Evolutionary conservation across 2,329 filamentous ascomycete genomes (phyloP), one percentile per base, ranked within the genome.

Genomic region (Exophiala spinifera): DNA sequence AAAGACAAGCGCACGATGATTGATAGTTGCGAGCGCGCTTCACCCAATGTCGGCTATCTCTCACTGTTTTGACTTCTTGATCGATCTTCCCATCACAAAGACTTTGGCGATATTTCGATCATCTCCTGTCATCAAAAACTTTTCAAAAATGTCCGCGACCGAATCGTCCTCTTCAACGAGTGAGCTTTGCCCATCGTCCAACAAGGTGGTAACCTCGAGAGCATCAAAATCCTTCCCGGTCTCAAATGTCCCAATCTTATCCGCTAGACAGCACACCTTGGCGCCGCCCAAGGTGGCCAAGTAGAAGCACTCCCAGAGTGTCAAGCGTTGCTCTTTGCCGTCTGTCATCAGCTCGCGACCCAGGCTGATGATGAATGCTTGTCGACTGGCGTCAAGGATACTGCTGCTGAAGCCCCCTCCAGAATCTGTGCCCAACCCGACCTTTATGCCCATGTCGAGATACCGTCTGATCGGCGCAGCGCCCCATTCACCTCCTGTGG

Each of bases 51-150:
- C 28, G 28, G 3, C 7, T 11, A 31, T 31, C 10, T 5, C 28
- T 31, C 11, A 39, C 11, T n/a, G 8, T 15, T n/a, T 28, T 33
- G 23, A 46, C 10, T 20, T 48, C 48, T 50, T 50, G 25, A 50
- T 8, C 65, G 2, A 49, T 34, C 69, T 66, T 1, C 82, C 82
- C 3, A 67, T 63, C 0, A 85, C 79, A 67, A 74, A 85, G 0
- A 85, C 83, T 20, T 72, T 64, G 0, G 65, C 63, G 48, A 85
- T 81, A 60, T 85, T 85, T 4, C 83, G 72, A 62, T 86, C 83
- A 64, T 86, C 83, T 0, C 81, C 83, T 1, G 82, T 85, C 81
- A 85, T 84, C 33, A 85, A 61, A 55, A 83, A 86, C 70, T 85
- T 86, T 49, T 85, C 81, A 56, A 84, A 80, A 13, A 83, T 69